A percentile compares a stretch with the other conserved stretches of the same genome.
Conservation (phyloP, 257 asterid species). For the Rubia yunnanensis region DNA sequence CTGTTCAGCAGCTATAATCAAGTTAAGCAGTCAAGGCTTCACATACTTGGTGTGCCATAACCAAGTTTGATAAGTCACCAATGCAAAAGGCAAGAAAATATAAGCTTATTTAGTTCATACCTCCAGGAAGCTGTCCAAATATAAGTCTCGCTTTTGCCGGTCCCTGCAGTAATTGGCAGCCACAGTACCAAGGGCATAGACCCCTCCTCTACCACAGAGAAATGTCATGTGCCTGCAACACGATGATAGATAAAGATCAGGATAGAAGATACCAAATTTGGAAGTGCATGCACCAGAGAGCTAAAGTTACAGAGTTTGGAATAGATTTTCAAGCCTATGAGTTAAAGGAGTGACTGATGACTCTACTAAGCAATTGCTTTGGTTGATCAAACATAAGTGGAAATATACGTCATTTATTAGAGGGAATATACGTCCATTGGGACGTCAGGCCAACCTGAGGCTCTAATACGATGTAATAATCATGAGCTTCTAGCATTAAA, state of each 20-base stretch:
- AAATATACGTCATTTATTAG: no score
- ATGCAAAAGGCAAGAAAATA: neutral
- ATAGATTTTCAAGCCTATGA: neutral
- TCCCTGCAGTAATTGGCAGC: constrained; percentile 45
- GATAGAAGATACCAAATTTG: neutral
- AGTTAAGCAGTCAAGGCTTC: neutral
- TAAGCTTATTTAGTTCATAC: constrained; percentile 14
- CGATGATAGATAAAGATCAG: constrained; percentile 2
- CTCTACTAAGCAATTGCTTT: no score
- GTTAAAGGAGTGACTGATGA: neutral
- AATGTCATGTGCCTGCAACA: constrained; percentile 51
- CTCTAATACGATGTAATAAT: no score
- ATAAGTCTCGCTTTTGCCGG: constrained; percentile 31
- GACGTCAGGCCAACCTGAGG: no score
- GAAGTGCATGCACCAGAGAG: neutral
- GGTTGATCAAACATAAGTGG: no score
- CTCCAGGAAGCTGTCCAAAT: constrained; percentile 46
- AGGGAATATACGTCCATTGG: no score
- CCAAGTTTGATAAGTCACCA: neutral
- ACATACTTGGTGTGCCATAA: neutral
- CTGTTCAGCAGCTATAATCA: neutral
- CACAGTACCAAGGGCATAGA: constrained; percentile 57
- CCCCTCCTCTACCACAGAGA: constrained; percentile 67
- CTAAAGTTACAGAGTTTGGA: neutral
- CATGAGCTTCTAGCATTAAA: no score